Base-by-base conservation (phyloP, 495 filamentous ascomycete genomes). In the Aspergillus olivimuriae region DNA sequence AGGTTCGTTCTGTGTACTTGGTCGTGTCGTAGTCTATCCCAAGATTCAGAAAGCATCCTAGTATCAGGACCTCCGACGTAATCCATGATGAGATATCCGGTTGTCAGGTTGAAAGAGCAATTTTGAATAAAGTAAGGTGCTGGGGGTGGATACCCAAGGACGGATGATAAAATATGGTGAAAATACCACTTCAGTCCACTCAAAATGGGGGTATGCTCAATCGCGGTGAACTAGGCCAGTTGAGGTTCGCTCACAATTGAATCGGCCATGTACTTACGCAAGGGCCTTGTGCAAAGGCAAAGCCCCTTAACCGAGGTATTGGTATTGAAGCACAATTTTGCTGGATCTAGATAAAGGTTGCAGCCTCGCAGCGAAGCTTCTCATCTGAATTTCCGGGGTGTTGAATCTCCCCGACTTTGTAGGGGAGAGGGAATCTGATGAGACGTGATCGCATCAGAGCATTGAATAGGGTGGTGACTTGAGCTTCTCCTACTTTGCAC, bases 361-460 rank as follows among this genome's bases (percentile, higher is more conserved):
- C 68, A 4, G 50, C 64, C 44, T 68, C 65, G 42, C 46, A 68
- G 14, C 62, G 53, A 5, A 70, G 45, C 31, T 70, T 69, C 41
- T 69, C 65, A 30, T 70, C 60, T 11, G 39, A 48, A 44, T 63
- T 71, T 23, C 62, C 62, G 26, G 68, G 59, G 21, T 57, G 36
- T 11, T 30, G 34, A 4, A 34, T 31, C 51, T 70, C 66, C 17
- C 56, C 66, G 16, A 68, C 37, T 39, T 56, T 48, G 23, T 48
- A 49, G 4, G 50, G 50, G 8, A 53, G 19, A 44, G 62, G 62
- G 38, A 58, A 55, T 24, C 61, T 40, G 35, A 66, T 50, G 4
- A 66, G 53, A n/a, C n/a, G n/a, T n/a, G n/a, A n/a, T n/a, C n/a
- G n/a, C n/a, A n/a, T n/a, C n/a, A n/a, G n/a, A n/a, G n/a, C n/a